Percentiles rank a stretch among this genome's conserved stretches.
Conservation (phyloP, 2,329 filamentous ascomycete genomes). For the Fusarium heterosporum region DNA sequence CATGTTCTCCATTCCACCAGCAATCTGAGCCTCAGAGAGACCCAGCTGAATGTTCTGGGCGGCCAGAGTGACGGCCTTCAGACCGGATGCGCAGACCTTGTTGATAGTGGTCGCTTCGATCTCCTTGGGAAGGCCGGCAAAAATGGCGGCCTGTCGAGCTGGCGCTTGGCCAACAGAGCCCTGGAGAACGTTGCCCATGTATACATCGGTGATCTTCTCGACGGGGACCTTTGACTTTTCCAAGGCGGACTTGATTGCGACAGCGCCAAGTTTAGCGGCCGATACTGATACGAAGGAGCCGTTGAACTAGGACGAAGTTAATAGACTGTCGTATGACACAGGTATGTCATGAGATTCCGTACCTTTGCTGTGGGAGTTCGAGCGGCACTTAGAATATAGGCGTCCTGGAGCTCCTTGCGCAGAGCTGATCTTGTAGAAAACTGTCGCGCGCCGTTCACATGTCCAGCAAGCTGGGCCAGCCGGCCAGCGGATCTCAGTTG, state of each 20-base stretch:
- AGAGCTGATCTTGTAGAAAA: constrained; percentile 61
- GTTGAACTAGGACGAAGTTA: constrained; percentile 77
- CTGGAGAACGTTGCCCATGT: constrained; percentile 96
- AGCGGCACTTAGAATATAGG: constrained; percentile 91
- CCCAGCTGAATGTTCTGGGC: constrained; percentile 96
- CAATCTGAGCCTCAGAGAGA: constrained; percentile 86
- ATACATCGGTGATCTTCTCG: constrained; percentile 88
- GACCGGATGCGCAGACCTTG: constrained; percentile 95
- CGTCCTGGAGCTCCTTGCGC: constrained; percentile 81
- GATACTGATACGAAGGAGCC: constrained; percentile 86
- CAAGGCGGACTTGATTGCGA: constrained; percentile 91
- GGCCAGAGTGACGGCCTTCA: constrained; percentile 91
- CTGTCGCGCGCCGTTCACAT: constrained; percentile 57
- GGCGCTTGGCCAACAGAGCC: constrained; percentile 88
- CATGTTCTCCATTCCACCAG: constrained; percentile 99
- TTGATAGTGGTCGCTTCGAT: constrained; percentile 95
- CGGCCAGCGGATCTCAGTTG: constrained; percentile 53
- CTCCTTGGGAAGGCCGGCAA: constrained; percentile 83
- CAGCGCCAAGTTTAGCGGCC: constrained; percentile 88
- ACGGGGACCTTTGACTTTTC: constrained; percentile 85
- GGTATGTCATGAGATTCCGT: background rate
- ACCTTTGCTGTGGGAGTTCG: constrained; percentile 93
- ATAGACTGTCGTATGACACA: background rate
- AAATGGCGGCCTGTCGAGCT: constrained; percentile 89
- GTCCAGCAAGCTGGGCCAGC: constrained; percentile 53